Conservation (phyloP, 768 basidiomycete species). For the Chalciporus piperatus region DNA sequence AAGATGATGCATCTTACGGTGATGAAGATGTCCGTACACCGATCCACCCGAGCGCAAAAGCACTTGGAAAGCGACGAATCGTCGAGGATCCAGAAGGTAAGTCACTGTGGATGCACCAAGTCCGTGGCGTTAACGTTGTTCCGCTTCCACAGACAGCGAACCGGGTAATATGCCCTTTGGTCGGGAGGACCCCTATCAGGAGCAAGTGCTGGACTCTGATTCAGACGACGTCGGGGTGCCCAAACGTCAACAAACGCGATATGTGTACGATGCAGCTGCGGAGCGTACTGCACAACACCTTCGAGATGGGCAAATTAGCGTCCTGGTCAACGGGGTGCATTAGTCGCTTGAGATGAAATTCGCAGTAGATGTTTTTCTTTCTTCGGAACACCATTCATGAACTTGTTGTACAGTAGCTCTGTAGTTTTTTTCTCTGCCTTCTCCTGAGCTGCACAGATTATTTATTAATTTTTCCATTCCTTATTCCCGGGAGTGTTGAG, state of each 20-base stretch:
- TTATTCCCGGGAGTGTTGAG: too few species aligned
- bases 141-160: constrained; percentile 37
- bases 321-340: constrained; percentile 47
- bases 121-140: neutral
- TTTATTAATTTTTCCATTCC: neutral
- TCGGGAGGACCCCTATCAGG: constrained; percentile 34
- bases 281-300: constrained; percentile 69
- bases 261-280: constrained; percentile 92
- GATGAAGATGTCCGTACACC: constrained; percentile 38
- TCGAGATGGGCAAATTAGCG: constrained; percentile 34
- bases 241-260: constrained; percentile 53
- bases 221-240: constrained; percentile 41
- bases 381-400: constrained; percentile 14
- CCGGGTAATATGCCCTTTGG: constrained; percentile 56
- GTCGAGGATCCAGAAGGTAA: constrained; percentile 49
- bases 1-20: constrained; percentile 17
- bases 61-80: constrained; percentile 79
- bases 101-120: constrained; percentile 16
- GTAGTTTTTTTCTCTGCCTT: constrained; percentile 10
- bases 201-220: constrained; percentile 44
- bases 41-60: constrained; percentile 78
- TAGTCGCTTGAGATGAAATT: constrained; percentile 20
- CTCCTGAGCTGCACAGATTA: constrained; percentile 3
- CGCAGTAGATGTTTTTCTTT: constrained; percentile 12
- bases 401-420: constrained; percentile 26